Evolutionary conservation across 2,329 filamentous ascomycete species (phyloP).

Genomic region (Venturia asperata): DNA sequence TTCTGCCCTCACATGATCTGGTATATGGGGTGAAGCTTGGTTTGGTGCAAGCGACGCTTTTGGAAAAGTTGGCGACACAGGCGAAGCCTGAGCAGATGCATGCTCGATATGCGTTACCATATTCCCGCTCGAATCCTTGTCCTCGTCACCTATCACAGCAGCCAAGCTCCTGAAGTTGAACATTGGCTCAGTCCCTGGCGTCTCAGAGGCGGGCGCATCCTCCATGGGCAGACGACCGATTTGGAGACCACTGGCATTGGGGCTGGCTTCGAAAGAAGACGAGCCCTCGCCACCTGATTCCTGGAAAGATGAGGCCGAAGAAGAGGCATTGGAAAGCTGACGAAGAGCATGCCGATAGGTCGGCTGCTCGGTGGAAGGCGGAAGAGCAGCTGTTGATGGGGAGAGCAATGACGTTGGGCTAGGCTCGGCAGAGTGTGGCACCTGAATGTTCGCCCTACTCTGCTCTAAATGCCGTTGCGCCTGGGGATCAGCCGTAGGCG

Average conservation of each 20-base stretch:
- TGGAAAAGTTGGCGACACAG: neutral
- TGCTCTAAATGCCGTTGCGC: slow-evolving; percentile 37
- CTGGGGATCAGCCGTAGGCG: slow-evolving; percentile 34
- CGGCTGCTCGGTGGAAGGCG: slow-evolving; percentile 33
- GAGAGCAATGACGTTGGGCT: neutral
- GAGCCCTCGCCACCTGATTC: slow-evolving; percentile 37
- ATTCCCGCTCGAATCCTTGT: slow-evolving; percentile 17
- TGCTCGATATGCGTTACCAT: slow-evolving; percentile 3
- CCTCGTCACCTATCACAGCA: slow-evolving; percentile 55
- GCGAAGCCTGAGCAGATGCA: neutral
- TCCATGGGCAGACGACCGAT: slow-evolving; percentile 28
- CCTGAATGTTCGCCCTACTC: slow-evolving; percentile 38
- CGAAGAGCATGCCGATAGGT: slow-evolving; percentile 62
- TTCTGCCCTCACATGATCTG: neutral
- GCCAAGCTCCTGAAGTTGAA: slow-evolving; percentile 88
- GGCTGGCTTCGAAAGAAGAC: slow-evolving; percentile 44
- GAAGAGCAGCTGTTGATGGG: neutral
- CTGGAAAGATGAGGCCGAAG: slow-evolving; percentile 66
- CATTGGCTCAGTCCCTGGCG: slow-evolving; percentile 63
- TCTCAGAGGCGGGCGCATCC: slow-evolving; percentile 26
- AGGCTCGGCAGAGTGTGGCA: slow-evolving; percentile 19
- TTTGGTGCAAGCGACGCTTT: neutral
- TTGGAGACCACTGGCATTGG: slow-evolving; percentile 50
- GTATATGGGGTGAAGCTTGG: neutral
- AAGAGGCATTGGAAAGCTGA: slow-evolving; percentile 82